Base-by-base conservation (phyloP, 495 filamentous ascomycete species). In the Penicillium longicatenatum region DNA sequence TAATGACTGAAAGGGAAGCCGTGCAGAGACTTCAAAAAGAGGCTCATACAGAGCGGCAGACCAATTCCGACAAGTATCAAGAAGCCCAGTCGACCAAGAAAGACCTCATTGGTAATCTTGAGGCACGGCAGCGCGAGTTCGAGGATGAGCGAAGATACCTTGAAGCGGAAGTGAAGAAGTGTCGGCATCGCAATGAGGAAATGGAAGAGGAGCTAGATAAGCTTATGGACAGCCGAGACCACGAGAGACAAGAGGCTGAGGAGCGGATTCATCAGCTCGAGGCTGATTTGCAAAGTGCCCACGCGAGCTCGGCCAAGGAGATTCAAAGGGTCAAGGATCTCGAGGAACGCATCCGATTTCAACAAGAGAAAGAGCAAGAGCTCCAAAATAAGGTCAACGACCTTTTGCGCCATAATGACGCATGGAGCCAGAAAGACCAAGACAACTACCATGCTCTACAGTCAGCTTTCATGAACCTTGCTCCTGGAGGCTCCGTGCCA, bases 51-150 rank as follows among this genome's bases (percentile, higher is more conserved):
- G 84, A 89, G 63, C 80, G 85, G 26, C 79, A 87, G 39, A 84
- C 90, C 30, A 87, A 84, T 59, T 79, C 77, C 6, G 79, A 84
- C 45, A 87, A 86, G 57, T 83, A 91, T 43, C 87, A 93, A 59
- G 91, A 96, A 67, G 89, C 81, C 12, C 87, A 91, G 58, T 93
- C 90, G 3, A 99, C 90, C 0, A 99, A 99, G 71, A 86, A 90
- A 65, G 94, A 99, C 65, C 83, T 99, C 1, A 84, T 99, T 68
- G 89, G 89, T 41, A 99, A 99, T 65, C 87, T 99, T 69, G 92
- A 97, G 64, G 90, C 93, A 31, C 83, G 91, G 31, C 90, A 96
- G 67, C 85, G 85, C 29, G 93, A 98, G 66, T 97, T 97, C 64
- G 80, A 88, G 43, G 85, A 86, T 52, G 92, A 98, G 70, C 85